Conservation (phyloP, 2,329 filamentous ascomycete genomes). For the Parastagonospora avenae region DNA sequence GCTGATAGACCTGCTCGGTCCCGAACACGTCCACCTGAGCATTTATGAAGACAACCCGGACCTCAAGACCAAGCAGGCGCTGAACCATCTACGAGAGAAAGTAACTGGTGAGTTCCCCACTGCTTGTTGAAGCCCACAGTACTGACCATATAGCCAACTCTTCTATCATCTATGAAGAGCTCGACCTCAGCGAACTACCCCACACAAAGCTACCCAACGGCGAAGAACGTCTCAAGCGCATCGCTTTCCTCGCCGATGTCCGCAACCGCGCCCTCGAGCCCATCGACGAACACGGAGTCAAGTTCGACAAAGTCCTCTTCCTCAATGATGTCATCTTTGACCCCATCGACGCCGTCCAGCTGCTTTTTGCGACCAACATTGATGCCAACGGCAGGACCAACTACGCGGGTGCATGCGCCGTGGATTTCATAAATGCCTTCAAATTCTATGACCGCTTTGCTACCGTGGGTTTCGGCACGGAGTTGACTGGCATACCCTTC, state of each 20-base stretch:
- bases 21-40: slow-evolving; percentile 71
- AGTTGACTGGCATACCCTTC: slow-evolving; percentile 66
- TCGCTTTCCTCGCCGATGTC: slow-evolving; percentile 73
- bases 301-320: slow-evolving; percentile 65
- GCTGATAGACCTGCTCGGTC: slow-evolving; percentile 69
- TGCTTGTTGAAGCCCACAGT: neutral
- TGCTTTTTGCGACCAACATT: slow-evolving; percentile 68
- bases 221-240: slow-evolving; percentile 69
- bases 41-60: slow-evolving; percentile 76
- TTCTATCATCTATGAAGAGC: slow-evolving; percentile 63
- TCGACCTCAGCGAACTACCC: slow-evolving; percentile 63
- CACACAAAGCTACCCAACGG: slow-evolving; percentile 68
- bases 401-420: slow-evolving; percentile 72
- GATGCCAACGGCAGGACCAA: slow-evolving; percentile 56
- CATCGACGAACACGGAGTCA: slow-evolving; percentile 59
- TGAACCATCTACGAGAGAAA: slow-evolving; percentile 59
- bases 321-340: slow-evolving; percentile 72
- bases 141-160: slow-evolving; percentile 45
- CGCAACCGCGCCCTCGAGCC: slow-evolving; percentile 72
- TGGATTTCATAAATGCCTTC: slow-evolving; percentile 72
- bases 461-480: slow-evolving; percentile 69
- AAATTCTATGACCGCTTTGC: slow-evolving; percentile 78
- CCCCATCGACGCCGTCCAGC: slow-evolving; percentile 62
- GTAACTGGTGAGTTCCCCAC: slow-evolving; percentile 48
- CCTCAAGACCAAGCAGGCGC: slow-evolving; percentile 58